phyloP scores from a whole-genome alignment of 176 grass and related monocot species.

The Alopecurus myosuroides region DNA sequence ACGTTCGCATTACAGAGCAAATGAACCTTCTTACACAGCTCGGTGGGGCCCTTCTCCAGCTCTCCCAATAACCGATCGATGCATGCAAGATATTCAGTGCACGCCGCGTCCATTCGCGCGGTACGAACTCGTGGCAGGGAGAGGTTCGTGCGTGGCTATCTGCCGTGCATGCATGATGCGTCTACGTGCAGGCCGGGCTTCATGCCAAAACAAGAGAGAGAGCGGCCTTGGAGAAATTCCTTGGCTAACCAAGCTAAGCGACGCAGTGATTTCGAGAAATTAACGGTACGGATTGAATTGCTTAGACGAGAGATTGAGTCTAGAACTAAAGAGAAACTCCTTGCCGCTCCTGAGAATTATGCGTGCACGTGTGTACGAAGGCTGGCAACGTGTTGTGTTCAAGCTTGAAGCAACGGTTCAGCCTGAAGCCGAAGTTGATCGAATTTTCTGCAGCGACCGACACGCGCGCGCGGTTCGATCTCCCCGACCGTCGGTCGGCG shows the following conservation, averaged over 20 bases:
- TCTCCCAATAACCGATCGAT: not conserved
- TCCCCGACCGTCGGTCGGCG: not conserved
- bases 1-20: not conserved
- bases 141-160: not conserved
- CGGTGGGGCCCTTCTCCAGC: not conserved
- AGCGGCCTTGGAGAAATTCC: too few relatives aligned
- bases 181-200: not conserved
- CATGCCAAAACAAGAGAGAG: not conserved
- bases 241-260: not conserved
- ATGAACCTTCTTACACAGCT: constrained; percentile 1
- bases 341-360: not conserved
- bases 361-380: constrained; percentile 5
- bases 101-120: not conserved
- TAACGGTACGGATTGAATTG: not conserved
- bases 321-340: not conserved
- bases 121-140: not conserved
- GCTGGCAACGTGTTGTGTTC: not conserved
- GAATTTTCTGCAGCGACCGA: not conserved
- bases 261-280: not conserved
- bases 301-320: not conserved
- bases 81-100: not conserved
- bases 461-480: not conserved
- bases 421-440: not conserved
- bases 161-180: not conserved
- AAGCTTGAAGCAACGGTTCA: not conserved